Base-by-base conservation (phyloP, 2,329 filamentous ascomycete genomes). In the Chaetomiaceae sp. region DNA sequence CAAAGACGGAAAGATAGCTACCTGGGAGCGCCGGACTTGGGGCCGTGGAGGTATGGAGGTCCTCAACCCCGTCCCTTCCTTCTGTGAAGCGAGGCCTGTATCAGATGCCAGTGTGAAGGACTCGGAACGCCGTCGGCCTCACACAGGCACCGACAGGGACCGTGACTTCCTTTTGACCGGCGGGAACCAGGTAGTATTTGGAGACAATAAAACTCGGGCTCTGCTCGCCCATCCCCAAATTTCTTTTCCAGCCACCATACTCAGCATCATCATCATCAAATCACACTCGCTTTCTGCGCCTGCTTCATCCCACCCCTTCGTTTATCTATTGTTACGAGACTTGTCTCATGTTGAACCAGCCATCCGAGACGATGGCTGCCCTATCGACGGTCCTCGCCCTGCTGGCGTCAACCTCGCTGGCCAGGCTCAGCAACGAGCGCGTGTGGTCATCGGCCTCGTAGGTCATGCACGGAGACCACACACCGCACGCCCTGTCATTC, bases 381-480 rank as follows among this genome's bases (percentile, higher is more conserved):
- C 50, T 62, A 9, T 38, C 59, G 14, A 47, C 64, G 1, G 38
- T 62, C n/a, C 42, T 68, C 23, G 47, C 59, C 20, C 48, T 61
- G 36, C 56, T 71, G 23, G 44, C 65, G 22, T 54, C 58, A 19
- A 57, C 59, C 33, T 53, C 59, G 31, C 54, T 62, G 15, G 72
- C 69, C 7, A 68, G 73, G 47, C 61, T 65, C 12, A 55, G 57
- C 17, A 64, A 62, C 36, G 69, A 72, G 46, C 74, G 68, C 23
- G 72, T 81, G 47, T 80, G 77, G 75, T 73, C 75, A 4, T 74
- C 73, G 0, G 72, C 76, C 39, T 73, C 71, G 22, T 79, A 73
- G 63, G 60, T 80, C 58, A 68, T 75, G 56, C 68, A 82, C 60
- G 81, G 81, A 61, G 80, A 84, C 62, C 77, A 71, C 37, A 79